Evolutionary conservation across 257 asterid genomes (phyloP), one percentile per base, ranked within the genome.

Genomic region (Solanum bulbocastanum): DNA sequence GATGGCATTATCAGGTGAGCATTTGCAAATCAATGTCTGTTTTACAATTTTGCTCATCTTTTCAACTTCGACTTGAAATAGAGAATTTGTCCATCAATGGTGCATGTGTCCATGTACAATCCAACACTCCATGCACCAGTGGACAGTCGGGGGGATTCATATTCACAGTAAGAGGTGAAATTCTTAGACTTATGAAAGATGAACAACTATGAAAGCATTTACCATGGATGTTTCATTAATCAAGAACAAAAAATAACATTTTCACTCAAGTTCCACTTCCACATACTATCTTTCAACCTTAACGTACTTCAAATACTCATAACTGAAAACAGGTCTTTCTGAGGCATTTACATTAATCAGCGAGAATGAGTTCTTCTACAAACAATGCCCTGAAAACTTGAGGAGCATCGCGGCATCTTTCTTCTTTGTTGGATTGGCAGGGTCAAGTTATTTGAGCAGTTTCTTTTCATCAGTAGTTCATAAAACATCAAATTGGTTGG

Each of bases 301-400:
- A 37, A 75, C 44, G 44, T 9, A 6, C 52, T 69, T 8, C 33
- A 75, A 75, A 39, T 36, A 74, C 46, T 36, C 82, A 3, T 20
- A 36, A 75, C 44, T 75, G 83, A 33, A 78, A 14, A 5, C 39
- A 79, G 91, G 90, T 37, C 78, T 91, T 15, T 89, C 89, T 2
- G 84, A 89, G 71, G 93, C 87, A 42, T 91, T 89, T 52, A 5
- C 90, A 5, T 30, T 83, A 40, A 86, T 91, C 18, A 91, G 90
- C 4, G 84, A 82, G 83, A 75, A 85, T 20, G 92, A 91, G 81
- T 87, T 91, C 25, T 91, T 83, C 69, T 86, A 76, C 68, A 86
- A 87, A 65, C 87, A 91, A 65, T 91, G 87, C 66, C 93, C 90
- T 0, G 90, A 91, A 87, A 91, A 86, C 88, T 89, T 89, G 91